Evolutionary conservation across 2,329 filamentous ascomycete genomes (phyloP).

Genomic region (Monosporascus sp.): DNA sequence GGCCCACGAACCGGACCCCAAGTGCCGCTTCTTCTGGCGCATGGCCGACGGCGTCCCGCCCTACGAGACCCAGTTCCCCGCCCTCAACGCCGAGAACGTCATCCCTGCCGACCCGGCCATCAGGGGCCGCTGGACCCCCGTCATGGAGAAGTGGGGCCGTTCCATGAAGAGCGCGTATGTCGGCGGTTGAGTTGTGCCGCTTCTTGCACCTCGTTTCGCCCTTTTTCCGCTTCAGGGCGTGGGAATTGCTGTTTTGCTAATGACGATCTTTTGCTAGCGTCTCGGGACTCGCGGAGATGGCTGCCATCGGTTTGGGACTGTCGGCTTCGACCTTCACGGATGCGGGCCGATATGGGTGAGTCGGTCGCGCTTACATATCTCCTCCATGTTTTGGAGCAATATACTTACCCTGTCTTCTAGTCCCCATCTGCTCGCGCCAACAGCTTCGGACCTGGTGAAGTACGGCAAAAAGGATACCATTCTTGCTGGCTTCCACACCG

Average conservation of each 20-base stretch:
- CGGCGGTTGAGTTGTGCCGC: too few relatives aligned
- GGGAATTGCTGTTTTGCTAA: too few relatives aligned
- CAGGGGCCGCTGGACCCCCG: conserved; percentile 43
- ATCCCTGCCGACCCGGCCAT: conserved; percentile 46
- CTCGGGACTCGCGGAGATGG: conserved; percentile 53
- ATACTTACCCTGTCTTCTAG: conserved; percentile 23
- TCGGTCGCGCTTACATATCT: conserved; percentile 2
- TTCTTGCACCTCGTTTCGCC: too few relatives aligned
- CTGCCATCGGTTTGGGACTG: conserved; percentile 50
- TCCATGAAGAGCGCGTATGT: conserved; percentile 57
- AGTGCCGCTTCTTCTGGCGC: conserved; percentile 60
- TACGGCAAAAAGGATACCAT: conserved; percentile 52
- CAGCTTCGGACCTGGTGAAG: conserved; percentile 50
- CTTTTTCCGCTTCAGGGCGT: too few relatives aligned
- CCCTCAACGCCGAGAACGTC: conserved; percentile 50
- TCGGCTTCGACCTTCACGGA: conserved; percentile 47
- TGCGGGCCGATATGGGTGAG: conserved; percentile 51
- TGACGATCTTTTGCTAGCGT: conserved; percentile 32
- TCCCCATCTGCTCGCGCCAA: conserved; percentile 57
- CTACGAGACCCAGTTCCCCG: conserved; percentile 50
- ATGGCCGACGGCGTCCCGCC: conserved; percentile 49
- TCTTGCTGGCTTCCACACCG: conserved; percentile 58
- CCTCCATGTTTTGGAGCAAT: background rate
- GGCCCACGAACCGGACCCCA: conserved; percentile 54
- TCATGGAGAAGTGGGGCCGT: conserved; percentile 53